Conservation (phyloP, 257 asterid genomes). For the Lantana camara region DNA sequence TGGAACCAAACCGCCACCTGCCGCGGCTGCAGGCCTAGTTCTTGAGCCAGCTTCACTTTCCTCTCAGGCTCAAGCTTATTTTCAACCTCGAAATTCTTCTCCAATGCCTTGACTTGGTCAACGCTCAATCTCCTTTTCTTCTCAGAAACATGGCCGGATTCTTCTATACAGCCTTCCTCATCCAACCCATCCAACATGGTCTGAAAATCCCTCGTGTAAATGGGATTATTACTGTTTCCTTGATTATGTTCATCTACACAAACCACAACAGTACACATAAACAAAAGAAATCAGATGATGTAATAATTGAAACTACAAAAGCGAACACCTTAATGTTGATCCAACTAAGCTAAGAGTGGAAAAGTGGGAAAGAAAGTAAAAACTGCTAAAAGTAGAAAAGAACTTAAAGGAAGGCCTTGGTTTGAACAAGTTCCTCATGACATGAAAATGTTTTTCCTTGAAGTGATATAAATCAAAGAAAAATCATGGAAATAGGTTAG, state of each 20-base stretch:
- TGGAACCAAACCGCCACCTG: constrained; percentile 99
- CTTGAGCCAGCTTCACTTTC: constrained; percentile 81
- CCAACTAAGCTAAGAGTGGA: constrained; percentile 22
- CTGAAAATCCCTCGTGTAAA: constrained; percentile 66
- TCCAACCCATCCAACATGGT: constrained; percentile 76
- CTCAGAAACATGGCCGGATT: constrained; percentile 57
- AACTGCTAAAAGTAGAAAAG: constrained; percentile 34
- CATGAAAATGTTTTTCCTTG: constrained; percentile 13
- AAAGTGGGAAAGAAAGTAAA: constrained; percentile 25
- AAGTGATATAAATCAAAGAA: not conserved
- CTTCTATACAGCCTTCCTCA: constrained; percentile 74
- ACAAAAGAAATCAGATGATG: not conserved
- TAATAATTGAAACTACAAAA: not conserved
- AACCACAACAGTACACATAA: not conserved
- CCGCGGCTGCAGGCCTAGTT: constrained; percentile 86
- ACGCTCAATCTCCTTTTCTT: constrained; percentile 78
- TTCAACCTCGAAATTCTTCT: constrained; percentile 92
- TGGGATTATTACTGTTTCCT: constrained; percentile 42
- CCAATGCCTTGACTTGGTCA: constrained; percentile 89
- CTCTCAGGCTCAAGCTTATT: constrained; percentile 95
- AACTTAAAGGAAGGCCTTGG: constrained; percentile 1
- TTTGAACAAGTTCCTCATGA: constrained; percentile 1
- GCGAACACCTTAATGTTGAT: constrained; percentile 13
- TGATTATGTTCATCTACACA: constrained; percentile 48
- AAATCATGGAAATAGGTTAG: constrained; percentile 22